These are phyloP conservation scores for Plantago elongata DNA, from an alignment of 257 asterid genomes.

Conservation along the genomic window DNA sequence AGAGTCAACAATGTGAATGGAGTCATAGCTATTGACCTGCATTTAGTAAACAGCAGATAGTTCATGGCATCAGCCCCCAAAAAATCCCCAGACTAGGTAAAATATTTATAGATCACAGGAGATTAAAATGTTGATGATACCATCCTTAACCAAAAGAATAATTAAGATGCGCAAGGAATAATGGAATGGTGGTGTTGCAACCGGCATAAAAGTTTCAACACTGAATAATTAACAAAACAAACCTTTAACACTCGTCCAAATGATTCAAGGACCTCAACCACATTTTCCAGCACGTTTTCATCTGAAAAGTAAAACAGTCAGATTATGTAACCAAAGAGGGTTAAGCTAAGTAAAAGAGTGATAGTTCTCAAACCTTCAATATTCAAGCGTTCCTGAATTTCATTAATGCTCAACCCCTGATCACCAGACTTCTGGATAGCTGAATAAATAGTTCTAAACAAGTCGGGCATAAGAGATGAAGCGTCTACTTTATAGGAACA, in stretches of 20 bases:
- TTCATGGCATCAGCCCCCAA: neutral
- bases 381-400: constrained; percentile 46
- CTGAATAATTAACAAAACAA: constrained; percentile 15
- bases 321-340: constrained; percentile 18
- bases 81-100: neutral
- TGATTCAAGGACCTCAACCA: constrained; percentile 71
- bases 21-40: constrained; percentile 79
- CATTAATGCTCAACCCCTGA: constrained; percentile 81
- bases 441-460: constrained; percentile 59
- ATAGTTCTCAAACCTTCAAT: constrained; percentile 42
- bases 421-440: constrained; percentile 89
- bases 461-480: constrained; percentile 38
- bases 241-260: constrained; percentile 85
- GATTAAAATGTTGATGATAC: neutral
- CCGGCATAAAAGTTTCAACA: constrained; percentile 7
- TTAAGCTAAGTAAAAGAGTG: constrained; percentile 20
- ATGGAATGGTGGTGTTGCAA: too few relatives aligned
- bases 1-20: constrained; percentile 65
- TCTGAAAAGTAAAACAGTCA: constrained; percentile 44
- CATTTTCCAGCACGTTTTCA: constrained; percentile 43
- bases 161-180: too few relatives aligned
- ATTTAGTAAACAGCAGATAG: constrained; percentile 20
- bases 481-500: constrained; percentile 34
- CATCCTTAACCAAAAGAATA: neutral
- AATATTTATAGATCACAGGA: neutral